phyloP scores from a whole-genome alignment of 1,284 basidiomycete genomes.

The Ceratobasidium sp. region DNA sequence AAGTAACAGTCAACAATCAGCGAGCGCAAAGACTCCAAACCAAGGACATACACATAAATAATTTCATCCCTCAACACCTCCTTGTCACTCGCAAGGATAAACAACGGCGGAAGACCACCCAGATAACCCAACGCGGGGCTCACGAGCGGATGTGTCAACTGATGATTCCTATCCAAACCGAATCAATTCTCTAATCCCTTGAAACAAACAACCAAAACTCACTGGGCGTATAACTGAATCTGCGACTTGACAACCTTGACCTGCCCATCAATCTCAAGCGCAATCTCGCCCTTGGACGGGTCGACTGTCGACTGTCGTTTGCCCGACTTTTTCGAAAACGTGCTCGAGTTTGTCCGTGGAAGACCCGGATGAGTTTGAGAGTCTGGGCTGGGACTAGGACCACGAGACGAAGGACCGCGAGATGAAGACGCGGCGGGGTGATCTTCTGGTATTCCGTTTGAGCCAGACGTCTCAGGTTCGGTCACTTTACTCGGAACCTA shows the following conservation, averaged over 20 bases:
- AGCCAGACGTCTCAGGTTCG: neutral
- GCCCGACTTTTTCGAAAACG: conserved; percentile 1
- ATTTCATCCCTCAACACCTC: conserved; percentile 95
- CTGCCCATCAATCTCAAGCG: conserved; percentile 56
- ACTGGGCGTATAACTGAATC: conserved; percentile 83
- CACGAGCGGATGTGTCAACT: conserved; percentile 86
- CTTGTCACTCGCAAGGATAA: conserved; percentile 86
- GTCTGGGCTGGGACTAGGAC: no score
- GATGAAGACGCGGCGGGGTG: neutral
- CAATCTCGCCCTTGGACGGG: conserved; percentile 27
- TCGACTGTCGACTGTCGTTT: conserved; percentile 40
- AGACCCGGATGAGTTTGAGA: neutral
- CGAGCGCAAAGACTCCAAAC: neutral
- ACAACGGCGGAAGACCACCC: conserved; percentile 88
- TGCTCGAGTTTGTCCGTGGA: neutral
- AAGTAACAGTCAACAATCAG: neutral
- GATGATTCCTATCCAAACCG: conserved; percentile 45
- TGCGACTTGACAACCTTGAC: conserved; percentile 67
- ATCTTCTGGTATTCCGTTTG: neutral
- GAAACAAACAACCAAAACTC: neutral
- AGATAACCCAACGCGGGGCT: conserved; percentile 85
- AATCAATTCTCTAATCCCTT: conserved; percentile 62
- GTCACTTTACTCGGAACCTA: neutral
- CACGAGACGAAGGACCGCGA: no score
- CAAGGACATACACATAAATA: conserved; percentile 62